A percentile compares a stretch with the other conserved stretches of the same genome.
These are phyloP conservation scores for Spinellus fusiger DNA, from an alignment of 192 early-diverging fungal species.

Conservation along the genomic window DNA sequence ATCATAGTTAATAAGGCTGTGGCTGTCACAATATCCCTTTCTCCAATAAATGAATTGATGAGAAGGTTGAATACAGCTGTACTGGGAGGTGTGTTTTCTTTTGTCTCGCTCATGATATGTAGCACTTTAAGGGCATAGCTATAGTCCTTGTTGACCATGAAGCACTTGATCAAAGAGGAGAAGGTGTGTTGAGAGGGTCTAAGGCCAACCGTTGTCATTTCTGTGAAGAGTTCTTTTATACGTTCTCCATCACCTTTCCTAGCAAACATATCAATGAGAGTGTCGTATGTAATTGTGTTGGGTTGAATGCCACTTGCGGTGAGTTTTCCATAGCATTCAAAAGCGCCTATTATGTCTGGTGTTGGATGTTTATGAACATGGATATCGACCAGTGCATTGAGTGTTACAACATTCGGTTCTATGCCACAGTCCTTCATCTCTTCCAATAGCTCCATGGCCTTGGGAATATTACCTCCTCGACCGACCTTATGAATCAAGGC, in stretches of 20 bases:
- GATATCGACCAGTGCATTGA: slow-evolving; percentile 38
- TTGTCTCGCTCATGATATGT: background rate
- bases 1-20: slow-evolving; percentile 34
- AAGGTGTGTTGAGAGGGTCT: slow-evolving; percentile 27
- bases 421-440: slow-evolving; percentile 25
- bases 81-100: slow-evolving; percentile 14
- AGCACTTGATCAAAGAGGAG: slow-evolving; percentile 21
- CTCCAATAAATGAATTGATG: slow-evolving; percentile 28
- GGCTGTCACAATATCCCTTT: slow-evolving; percentile 32
- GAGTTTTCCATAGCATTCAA: slow-evolving; percentile 35
- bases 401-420: slow-evolving; percentile 34
- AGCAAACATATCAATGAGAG: slow-evolving; percentile 44
- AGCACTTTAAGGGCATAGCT: slow-evolving; percentile 17
- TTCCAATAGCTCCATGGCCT: slow-evolving; percentile 27
- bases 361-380: slow-evolving; percentile 30
- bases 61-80: slow-evolving; percentile 38
- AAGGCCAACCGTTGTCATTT: slow-evolving; percentile 37
- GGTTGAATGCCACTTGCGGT: slow-evolving; percentile 27
- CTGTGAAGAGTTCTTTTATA: slow-evolving; percentile 34
- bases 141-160: slow-evolving; percentile 12
- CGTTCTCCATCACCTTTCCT: slow-evolving; percentile 30
- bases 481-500: slow-evolving; percentile 30
- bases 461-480: slow-evolving; percentile 18
- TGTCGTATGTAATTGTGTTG: slow-evolving; percentile 40
- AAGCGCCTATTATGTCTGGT: slow-evolving; percentile 39